phyloP scores from a whole-genome alignment of 2,329 filamentous ascomycete genomes.

The Zasmidium angulare region DNA sequence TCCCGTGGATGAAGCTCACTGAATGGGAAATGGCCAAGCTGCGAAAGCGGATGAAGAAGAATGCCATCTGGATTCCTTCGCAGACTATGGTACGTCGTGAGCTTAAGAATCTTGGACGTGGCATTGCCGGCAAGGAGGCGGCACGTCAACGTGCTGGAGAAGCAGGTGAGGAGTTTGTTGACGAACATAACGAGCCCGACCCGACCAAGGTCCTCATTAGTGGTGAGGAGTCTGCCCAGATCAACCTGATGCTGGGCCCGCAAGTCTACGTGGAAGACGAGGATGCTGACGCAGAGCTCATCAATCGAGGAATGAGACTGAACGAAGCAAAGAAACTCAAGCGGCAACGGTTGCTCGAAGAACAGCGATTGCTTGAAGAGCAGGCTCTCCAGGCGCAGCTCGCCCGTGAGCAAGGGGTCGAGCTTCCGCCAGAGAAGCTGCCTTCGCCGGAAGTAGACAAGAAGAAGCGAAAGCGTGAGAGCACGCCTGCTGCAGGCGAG shows the following conservation, averaged over 20 bases:
- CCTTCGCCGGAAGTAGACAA: slow-evolving; percentile 42
- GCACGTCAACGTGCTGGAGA: slow-evolving; percentile 59
- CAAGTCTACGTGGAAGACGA: slow-evolving; percentile 34
- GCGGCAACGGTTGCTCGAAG: slow-evolving; percentile 59
- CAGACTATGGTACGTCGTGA: slow-evolving; percentile 83
- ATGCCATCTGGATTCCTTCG: slow-evolving; percentile 79
- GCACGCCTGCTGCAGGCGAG: slow-evolving; percentile 10
- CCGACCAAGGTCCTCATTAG: slow-evolving; percentile 36
- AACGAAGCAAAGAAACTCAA: slow-evolving; percentile 77
- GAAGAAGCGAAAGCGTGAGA: slow-evolving; percentile 52
- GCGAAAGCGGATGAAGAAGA: slow-evolving; percentile 88
- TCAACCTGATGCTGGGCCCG: slow-evolving; percentile 33
- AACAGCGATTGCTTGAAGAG: slow-evolving; percentile 58
- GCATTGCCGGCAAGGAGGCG: slow-evolving; percentile 43
- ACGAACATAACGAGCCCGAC: slow-evolving; percentile 48
- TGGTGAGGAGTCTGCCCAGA: slow-evolving; percentile 34
- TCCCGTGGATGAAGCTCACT: slow-evolving; percentile 64
- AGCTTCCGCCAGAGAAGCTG: slow-evolving; percentile 12
- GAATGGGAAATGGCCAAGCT: slow-evolving; percentile 70
- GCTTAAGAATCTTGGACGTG: slow-evolving; percentile 67
- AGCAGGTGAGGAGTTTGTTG: slow-evolving; percentile 64
- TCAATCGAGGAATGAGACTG: slow-evolving; percentile 73
- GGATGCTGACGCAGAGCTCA: slow-evolving; percentile 61
- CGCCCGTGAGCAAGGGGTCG: slow-evolving; percentile 32
- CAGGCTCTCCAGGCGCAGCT: slow-evolving; percentile 36